These are phyloP conservation scores for Pichia deserticola DNA, from an alignment of 805 yeast genomes.

Conservation along the genomic window DNA sequence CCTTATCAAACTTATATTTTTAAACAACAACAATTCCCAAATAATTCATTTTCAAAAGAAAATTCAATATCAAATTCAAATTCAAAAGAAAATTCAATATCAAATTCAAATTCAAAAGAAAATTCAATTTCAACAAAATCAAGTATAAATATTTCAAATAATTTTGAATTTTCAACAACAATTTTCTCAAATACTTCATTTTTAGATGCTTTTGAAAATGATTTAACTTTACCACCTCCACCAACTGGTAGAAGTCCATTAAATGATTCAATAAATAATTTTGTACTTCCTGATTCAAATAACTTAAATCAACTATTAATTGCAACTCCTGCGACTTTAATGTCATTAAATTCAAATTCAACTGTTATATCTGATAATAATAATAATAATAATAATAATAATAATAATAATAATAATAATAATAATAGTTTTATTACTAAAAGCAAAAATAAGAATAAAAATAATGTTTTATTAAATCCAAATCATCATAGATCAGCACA, in stretches of 20 bases:
- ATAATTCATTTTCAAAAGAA: not conserved
- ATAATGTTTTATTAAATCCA: slow-evolving; percentile 27
- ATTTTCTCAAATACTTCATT: slow-evolving; percentile 7
- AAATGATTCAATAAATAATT: not conserved
- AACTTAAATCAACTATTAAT: slow-evolving; percentile 13
- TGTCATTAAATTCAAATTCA: slow-evolving; percentile 17
- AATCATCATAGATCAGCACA: slow-evolving; percentile 24
- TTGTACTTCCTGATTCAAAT: not conserved
- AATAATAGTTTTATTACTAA: too few species aligned
- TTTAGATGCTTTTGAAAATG: slow-evolving; percentile 13
- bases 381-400: too few species aligned
- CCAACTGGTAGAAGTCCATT: not conserved
- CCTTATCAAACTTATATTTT: slow-evolving; percentile 5
- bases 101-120: not conserved
- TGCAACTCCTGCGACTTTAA: slow-evolving; percentile 23
- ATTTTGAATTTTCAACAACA: not conserved
- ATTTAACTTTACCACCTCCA: slow-evolving; percentile 23
- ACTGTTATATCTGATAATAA: too few species aligned
- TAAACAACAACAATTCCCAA: slow-evolving; percentile 5
- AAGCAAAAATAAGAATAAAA: slow-evolving; percentile 14
- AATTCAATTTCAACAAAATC: not conserved
- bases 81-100: not conserved
- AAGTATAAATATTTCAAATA: not conserved
- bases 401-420: too few species aligned
- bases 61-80: not conserved